Evolutionary conservation across 1,284 basidiomycete genomes (phyloP).

Genomic region (Pyrrhoderma noxium): DNA sequence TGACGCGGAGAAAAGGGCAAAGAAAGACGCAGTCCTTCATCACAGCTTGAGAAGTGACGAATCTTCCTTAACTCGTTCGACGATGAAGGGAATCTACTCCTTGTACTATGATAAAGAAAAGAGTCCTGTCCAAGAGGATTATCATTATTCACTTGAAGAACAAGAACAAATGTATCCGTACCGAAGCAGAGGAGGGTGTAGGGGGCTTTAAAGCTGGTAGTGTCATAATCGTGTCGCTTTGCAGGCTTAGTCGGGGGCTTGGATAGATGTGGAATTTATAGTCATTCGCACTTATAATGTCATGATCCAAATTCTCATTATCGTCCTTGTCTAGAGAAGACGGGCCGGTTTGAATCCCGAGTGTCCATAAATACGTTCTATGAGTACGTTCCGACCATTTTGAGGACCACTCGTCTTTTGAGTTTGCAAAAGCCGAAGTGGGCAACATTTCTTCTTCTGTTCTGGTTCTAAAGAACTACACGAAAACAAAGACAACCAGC

Average conservation of each 20-base stretch:
- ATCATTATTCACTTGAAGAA: too few relatives aligned
- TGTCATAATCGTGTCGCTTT: too few relatives aligned
- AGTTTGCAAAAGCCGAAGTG: neutral
- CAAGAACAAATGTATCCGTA: too few relatives aligned
- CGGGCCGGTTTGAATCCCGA: conserved; percentile 4
- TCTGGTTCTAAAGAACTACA: neutral
- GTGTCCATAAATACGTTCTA: conserved; percentile 17
- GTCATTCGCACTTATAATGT: neutral
- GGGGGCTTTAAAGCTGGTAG: too few relatives aligned
- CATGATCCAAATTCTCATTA: neutral
- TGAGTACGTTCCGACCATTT: conserved; percentile 5
- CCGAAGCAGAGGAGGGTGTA: too few relatives aligned
- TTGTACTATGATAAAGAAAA: too few relatives aligned
- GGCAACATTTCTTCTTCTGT: neutral
- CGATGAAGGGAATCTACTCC: neutral
- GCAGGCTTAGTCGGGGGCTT: neutral
- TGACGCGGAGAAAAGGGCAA: conserved; percentile 8
- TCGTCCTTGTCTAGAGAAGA: neutral
- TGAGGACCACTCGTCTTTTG: neutral
- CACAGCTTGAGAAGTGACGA: conserved; percentile 6
- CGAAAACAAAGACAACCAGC: conserved; percentile 1
- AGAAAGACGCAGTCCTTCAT: conserved; percentile 3
- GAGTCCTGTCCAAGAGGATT: too few relatives aligned
- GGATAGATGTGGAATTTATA: neutral
- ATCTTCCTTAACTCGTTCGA: too few relatives aligned